Evolutionary conservation across 768 basidiomycete species (phyloP), one percentile per base, ranked within the genome.

Genomic region (Pisolithus marmoratus): DNA sequence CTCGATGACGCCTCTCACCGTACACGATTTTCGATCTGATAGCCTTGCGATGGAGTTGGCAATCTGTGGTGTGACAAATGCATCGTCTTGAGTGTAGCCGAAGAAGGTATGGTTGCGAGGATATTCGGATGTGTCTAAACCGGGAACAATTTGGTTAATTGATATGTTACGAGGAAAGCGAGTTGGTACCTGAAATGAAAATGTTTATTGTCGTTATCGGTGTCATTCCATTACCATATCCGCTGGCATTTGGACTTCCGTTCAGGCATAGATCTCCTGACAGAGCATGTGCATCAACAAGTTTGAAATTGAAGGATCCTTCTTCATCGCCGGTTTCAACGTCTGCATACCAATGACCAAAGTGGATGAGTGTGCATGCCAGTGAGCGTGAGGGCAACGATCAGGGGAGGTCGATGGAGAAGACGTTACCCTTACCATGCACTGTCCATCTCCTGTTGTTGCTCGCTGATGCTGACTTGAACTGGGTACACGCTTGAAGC

Each of bases 51-150:
- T 58, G 14, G 79, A 70, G 8, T 62, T 56, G 49, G 72, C 62
- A 15, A 85, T 52, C 15, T 69, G 64, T 0, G 69, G 50, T 1
- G 76, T 68, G 8, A 80, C 58, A 29, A 74, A 38, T 5, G 48
- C 72, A 3, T 62, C 61, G 49, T 81, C 77, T 36, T 74, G 71
- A 14, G 78, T 72, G 54, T 80, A 83, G 47, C 80, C 74, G 58
- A 85, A 77, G 49, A 77, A 75, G 0, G 74, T 71, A 61, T 87
- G 85, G 52, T 68, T 71, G 24, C 68, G 67, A 1, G 86, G 86
- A 60, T 88, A 88, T 48, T 83, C 81, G 9, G 84, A 81, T 2
- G 83, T 79, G 58, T 85, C 84, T 84, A 54, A 19, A 38, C 46
- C 22, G n/a, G n/a, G 46, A 29, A 8, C 54, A 15, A 31, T 27